Evolutionary conservation across 768 basidiomycete genomes (phyloP), one percentile per base, ranked within the genome.

Genomic region (Chalciporus piperatus): DNA sequence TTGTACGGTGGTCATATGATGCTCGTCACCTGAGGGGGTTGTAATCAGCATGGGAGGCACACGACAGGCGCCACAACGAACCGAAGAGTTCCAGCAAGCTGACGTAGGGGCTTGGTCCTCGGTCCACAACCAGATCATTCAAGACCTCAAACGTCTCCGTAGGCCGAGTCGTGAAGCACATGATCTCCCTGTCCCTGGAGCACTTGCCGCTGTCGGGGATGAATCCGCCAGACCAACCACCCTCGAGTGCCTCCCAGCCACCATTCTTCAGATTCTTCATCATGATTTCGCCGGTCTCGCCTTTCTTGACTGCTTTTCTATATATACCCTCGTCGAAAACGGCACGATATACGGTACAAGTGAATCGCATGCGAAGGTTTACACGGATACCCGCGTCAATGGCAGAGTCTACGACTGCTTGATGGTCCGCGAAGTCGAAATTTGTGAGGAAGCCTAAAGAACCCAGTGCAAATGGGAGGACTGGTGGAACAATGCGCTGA

Each of bases 1-100:
- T 72, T 98, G 97, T 3, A 98, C 97, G 2, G 97, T 99, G 1
- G 97, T 99, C 81, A 99, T 87, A 74, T 98, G 97, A 70, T 99
- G 92, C 57, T 99, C 96, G 65, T 99, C 97, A 54, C 94, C 96
- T 98, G 11, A 30, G 30, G 6, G 6, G n/a, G 41, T 39, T 28
- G 1, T 42, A 45, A 45, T 58, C 48, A 50, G 39, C n/a, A 17
- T 19, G 6, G 54, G 35, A 38, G 35, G 45, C 45, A 22, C 11
- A 28, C 44, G 51, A 30, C 52, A 30, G 47, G 37, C 11, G 22
- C 22, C 8, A 17, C 10, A 4, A 75, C 87, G 60, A 61, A 98
- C 96, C 97, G 62, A 99, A 99, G 13, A 99, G 79, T 70, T 99
- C 97, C 54, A 99, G 74, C 60, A 92, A 76, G 64, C 91, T 94